phyloP scores from a whole-genome alignment of 2,329 filamentous ascomycete genomes.

The Talaromyces islandicus region DNA sequence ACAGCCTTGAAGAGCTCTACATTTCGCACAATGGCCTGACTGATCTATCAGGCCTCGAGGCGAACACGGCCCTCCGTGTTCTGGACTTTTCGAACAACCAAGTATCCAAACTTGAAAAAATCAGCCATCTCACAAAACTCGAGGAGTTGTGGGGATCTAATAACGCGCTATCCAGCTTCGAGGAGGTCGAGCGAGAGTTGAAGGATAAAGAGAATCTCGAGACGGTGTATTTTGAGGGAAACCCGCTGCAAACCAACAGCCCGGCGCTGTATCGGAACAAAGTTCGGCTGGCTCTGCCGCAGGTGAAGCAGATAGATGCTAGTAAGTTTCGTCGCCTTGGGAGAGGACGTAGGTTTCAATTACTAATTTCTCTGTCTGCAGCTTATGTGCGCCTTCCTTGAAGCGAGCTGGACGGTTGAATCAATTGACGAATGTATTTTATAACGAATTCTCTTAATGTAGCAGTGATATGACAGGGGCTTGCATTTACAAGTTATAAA shows the following conservation, averaged over 20 bases:
- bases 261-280: constrained; percentile 94
- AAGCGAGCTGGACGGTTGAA: background rate
- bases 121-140: constrained; percentile 63
- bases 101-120: constrained; percentile 66
- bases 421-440: background rate
- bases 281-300: constrained; percentile 76
- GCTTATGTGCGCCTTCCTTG: constrained; percentile 26
- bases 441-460: background rate
- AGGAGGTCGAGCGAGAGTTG: constrained; percentile 71
- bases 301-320: constrained; percentile 90
- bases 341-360: background rate
- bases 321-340: constrained; percentile 54
- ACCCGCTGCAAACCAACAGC: constrained; percentile 72
- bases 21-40: constrained; percentile 90
- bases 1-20: constrained; percentile 84
- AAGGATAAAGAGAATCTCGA: constrained; percentile 71
- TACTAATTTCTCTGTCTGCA: constrained; percentile 10
- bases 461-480: background rate
- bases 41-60: constrained; percentile 66
- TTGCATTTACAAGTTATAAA: background rate
- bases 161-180: constrained; percentile 73
- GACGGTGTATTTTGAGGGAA: constrained; percentile 96
- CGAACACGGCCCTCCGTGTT: constrained; percentile 62
- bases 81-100: constrained; percentile 89
- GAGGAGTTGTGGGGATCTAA: constrained; percentile 95